Evolutionary conservation across 176 grass and related monocot genomes (phyloP), one percentile per base, ranked within the genome.

Genomic region (Microstegium vimineum): DNA sequence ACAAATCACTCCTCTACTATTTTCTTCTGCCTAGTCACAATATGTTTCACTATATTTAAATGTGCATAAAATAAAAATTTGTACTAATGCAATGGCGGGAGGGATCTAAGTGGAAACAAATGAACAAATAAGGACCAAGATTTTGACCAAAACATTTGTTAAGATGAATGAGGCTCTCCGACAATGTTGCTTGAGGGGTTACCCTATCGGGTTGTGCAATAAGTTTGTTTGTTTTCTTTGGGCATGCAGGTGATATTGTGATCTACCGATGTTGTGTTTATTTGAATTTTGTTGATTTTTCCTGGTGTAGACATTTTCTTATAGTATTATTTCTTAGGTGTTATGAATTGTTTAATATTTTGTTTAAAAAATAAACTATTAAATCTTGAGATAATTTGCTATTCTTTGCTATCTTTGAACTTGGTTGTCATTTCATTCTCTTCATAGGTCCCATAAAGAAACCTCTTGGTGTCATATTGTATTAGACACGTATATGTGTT

Each of bases 21-120:
- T 67, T 6, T 26, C n/a, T 42, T 42, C 26, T 2, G 12, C 16
- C 6, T 34, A 22, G 33, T 80, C 65, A 37, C 4, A 8, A 13
- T 14, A 62, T 6, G 46, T 34, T 45, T 22, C 12, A 8, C 32
- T 15, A 45, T 37, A 66, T 59, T 33, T 11, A 66, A 56, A 59
- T 31, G 2, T 56, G 5, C 84, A 36, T 64, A 15, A 85, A 20
- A 68, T 76, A 62, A 78, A 46, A 42, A 42, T 42, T 42, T 85
- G 5, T 75, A n/a, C 22, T n/a, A 14, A 23, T 49, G 10, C 81
- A 98, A 92, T 69, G 95, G 95, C 3, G 95, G 95, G 26, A 94
- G 95, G 84, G 95, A 98, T 45, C 77, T 97, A 61, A 97, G 92
- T 8, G 95, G 95, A 15, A 97, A 97, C 71, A 97, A 91, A 66